Evolutionary conservation across 1,284 basidiomycete species (phyloP).

Genomic region (Rhodofomes roseus): DNA sequence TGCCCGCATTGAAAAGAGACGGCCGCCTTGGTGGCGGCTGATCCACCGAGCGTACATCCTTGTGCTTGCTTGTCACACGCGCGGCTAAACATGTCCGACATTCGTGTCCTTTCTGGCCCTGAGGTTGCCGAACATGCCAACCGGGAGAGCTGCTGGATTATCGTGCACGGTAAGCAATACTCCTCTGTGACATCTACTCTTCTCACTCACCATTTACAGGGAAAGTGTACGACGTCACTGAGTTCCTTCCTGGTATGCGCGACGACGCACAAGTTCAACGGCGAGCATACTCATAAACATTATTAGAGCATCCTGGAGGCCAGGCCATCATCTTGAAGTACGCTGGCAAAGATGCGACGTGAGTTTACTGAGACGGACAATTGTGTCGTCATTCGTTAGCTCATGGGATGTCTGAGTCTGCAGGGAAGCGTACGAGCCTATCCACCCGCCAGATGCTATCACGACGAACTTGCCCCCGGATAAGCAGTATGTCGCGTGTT

Average conservation of each 20-base stretch:
- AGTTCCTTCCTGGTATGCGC: conserved; percentile 53
- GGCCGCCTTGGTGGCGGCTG: neutral
- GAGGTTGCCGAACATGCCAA: conserved; percentile 27
- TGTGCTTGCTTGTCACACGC: neutral
- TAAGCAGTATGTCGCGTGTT: conserved; percentile 33
- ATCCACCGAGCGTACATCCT: neutral
- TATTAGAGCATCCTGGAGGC: conserved; percentile 49
- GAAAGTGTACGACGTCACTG: conserved; percentile 69
- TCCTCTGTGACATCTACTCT: neutral
- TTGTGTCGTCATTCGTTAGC: neutral
- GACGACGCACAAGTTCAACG: neutral
- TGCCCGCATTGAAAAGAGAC: conserved; percentile 16
- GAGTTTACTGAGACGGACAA: conserved; percentile 17
- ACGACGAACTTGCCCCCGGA: conserved; percentile 53
- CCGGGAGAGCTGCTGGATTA: conserved; percentile 72
- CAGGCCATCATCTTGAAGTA: conserved; percentile 64
- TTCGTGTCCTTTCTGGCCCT: conserved; percentile 23
- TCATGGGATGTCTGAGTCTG: neutral
- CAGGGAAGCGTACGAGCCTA: conserved; percentile 57
- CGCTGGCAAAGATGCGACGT: conserved; percentile 75
- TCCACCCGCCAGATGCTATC: conserved; percentile 63
- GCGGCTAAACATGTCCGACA: conserved; percentile 19
- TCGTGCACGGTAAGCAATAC: conserved; percentile 54
- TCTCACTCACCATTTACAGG: conserved; percentile 30
- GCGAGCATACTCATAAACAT: neutral